Evolutionary conservation across 192 early-diverging fungal genomes (phyloP).

Genomic region (Neocallimastix lanati): DNA sequence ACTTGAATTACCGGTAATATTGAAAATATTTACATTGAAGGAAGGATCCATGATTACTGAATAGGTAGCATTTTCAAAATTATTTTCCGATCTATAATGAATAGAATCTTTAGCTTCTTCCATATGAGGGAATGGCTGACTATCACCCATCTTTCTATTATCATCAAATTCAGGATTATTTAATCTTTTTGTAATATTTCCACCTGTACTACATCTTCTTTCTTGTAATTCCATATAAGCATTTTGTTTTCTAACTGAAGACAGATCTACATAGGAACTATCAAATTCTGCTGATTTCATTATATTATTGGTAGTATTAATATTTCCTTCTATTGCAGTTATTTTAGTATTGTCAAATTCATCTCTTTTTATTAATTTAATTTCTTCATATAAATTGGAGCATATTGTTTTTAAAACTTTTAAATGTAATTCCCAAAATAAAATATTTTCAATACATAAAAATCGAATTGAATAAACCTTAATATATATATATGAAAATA

Average conservation of each 20-base stretch:
- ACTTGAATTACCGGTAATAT: neutral
- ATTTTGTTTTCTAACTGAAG: too few species aligned
- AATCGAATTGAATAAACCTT: neutral
- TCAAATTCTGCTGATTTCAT: too few species aligned
- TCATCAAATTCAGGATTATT: too few species aligned
- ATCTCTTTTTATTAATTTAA: neutral
- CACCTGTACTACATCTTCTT: too few species aligned
- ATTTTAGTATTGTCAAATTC: neutral
- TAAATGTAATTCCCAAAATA: neutral
- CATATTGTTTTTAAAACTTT: neutral
- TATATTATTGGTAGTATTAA: neutral
- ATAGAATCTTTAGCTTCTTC: too few species aligned
- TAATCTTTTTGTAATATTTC: too few species aligned
- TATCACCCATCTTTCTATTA: too few species aligned
- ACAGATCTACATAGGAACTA: too few species aligned
- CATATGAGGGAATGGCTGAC: too few species aligned
- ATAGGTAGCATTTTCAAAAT: too few species aligned
- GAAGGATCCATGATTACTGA: neutral
- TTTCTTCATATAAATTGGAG: neutral
- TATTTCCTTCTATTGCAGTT: neutral
- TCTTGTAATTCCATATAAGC: too few species aligned
- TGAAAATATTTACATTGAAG: neutral
- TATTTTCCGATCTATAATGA: too few species aligned
- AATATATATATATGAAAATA: neutral
- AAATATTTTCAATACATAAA: neutral